Percentiles rank a stretch among this genome's conserved stretches.
phyloP scores from a whole-genome alignment of 371 early-diverging fungal genomes.

The Capniomyces stellatus region DNA sequence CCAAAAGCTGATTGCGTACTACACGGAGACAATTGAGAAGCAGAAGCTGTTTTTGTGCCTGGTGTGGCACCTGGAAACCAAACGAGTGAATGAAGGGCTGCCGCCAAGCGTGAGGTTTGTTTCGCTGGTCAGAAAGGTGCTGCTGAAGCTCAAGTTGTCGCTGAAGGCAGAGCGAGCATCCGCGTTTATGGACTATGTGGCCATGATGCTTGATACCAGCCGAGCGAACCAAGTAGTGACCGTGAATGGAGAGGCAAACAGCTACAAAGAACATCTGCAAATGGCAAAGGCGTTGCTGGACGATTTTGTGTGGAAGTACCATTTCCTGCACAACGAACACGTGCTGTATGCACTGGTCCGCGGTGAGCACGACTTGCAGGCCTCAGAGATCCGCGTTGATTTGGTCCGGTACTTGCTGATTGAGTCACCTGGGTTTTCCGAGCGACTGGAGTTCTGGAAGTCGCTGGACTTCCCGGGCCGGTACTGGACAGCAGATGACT shows the following conservation, averaged over 20 bases:
- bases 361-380: constrained; percentile 34
- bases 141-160: constrained; percentile 45
- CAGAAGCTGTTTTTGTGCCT: constrained; percentile 46
- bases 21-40: constrained; percentile 30
- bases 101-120: constrained; percentile 1
- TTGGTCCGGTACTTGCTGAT: constrained; percentile 36
- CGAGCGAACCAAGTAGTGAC: not conserved
- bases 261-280: not conserved
- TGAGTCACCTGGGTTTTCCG: constrained; percentile 35
- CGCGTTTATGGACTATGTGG: constrained; percentile 42
- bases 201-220: constrained; percentile 5
- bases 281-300: constrained; percentile 25
- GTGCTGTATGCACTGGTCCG: constrained; percentile 45
- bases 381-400: constrained; percentile 27
- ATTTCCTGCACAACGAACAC: constrained; percentile 50
- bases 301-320: constrained; percentile 49
- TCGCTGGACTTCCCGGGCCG: constrained; percentile 39
- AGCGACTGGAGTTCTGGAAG: constrained; percentile 46
- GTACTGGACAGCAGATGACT: constrained; percentile 53
- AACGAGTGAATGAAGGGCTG: constrained; percentile 8
- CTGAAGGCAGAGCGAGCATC: constrained; percentile 46
- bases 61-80: constrained; percentile 38
- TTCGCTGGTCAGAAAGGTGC: constrained; percentile 38
- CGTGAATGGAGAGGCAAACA: not conserved
- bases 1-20: constrained; percentile 24